These are phyloP conservation scores for Oryza glumipatula DNA, from an alignment of 176 grass and related monocot genomes.

Conservation along the genomic window DNA sequence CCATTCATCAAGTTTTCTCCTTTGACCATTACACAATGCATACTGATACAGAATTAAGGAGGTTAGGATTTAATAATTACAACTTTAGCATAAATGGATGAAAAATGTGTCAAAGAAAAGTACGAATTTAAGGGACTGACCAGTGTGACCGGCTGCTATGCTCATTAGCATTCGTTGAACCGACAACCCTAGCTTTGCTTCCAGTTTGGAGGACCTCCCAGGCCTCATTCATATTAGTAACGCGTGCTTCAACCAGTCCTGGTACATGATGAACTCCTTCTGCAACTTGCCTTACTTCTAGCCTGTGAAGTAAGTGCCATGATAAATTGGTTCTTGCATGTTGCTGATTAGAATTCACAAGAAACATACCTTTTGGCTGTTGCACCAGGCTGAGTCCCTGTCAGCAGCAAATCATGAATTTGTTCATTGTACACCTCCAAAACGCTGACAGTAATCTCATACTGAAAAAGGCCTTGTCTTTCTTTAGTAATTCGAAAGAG, in stretches of 20 bases:
- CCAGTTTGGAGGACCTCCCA: conserved; percentile 91
- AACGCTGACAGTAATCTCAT: conserved; percentile 84
- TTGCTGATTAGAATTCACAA: not conserved
- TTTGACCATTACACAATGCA: conserved; percentile 95
- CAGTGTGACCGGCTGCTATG: conserved; percentile 98
- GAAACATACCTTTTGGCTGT: conserved; percentile 66
- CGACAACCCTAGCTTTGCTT: conserved; percentile 86
- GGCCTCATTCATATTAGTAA: conserved; percentile 75
- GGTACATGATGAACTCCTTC: conserved; percentile 97
- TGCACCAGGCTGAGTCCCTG: conserved; percentile 57
- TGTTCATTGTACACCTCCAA: conserved; percentile 98
- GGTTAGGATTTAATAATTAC: not conserved
- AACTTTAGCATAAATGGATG: not conserved
- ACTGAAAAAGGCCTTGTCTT: conserved; percentile 65
- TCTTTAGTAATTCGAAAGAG: conserved; percentile 84
- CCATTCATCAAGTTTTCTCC: conserved; percentile 89
- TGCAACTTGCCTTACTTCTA: conserved; percentile 86
- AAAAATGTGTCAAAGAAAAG: not conserved
- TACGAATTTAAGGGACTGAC: conserved; percentile 33
- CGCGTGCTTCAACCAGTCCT: conserved; percentile 82
- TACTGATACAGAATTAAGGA: conserved; percentile 49
- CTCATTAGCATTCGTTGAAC: conserved; percentile 93
- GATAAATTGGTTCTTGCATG: not conserved
- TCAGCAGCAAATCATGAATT: conserved; percentile 85
- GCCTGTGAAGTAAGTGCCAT: conserved; percentile 43